Conservation (phyloP, 208 protist genomes). For the Angomonas ambiguus region DNA sequence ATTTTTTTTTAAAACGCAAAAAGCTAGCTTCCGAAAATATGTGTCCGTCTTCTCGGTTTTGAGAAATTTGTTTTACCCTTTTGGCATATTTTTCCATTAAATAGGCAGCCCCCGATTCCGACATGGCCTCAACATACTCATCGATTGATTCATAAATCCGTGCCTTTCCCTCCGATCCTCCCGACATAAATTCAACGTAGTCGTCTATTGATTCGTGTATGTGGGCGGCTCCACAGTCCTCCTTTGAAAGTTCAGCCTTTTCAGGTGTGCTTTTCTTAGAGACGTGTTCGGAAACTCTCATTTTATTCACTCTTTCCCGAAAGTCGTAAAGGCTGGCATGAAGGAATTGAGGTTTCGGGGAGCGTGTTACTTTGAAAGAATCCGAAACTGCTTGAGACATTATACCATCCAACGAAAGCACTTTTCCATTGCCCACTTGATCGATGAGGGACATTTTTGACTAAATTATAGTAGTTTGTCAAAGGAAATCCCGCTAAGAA, state of each 20-base stretch:
- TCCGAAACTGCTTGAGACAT: not conserved
- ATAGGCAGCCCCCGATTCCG: not conserved
- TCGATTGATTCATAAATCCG: not conserved
- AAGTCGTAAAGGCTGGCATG: not conserved
- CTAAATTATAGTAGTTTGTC: not conserved
- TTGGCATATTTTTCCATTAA: not conserved
- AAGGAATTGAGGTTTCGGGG: not conserved
- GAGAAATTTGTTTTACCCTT: not conserved
- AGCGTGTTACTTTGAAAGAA: not conserved
- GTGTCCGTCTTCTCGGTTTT: not conserved
- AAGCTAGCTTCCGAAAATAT: not conserved
- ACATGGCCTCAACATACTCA: not conserved
- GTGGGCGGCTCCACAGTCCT: not conserved
- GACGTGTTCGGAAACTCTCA: not conserved
- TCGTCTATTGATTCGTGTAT: not conserved
- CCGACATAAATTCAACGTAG: not conserved
- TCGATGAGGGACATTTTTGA: not conserved
- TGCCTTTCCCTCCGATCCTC: not conserved
- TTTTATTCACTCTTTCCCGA: not conserved
- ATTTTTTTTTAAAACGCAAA: not conserved
- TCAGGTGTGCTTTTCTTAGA: not conserved
- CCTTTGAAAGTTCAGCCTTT: no score
- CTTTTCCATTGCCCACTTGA: not conserved
- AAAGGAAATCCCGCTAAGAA: not conserved
- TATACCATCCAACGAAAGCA: not conserved